Evolutionary conservation across 495 filamentous ascomycete species (phyloP), one percentile per base, ranked within the genome.

Genomic region (Aspergillus kassunensis): DNA sequence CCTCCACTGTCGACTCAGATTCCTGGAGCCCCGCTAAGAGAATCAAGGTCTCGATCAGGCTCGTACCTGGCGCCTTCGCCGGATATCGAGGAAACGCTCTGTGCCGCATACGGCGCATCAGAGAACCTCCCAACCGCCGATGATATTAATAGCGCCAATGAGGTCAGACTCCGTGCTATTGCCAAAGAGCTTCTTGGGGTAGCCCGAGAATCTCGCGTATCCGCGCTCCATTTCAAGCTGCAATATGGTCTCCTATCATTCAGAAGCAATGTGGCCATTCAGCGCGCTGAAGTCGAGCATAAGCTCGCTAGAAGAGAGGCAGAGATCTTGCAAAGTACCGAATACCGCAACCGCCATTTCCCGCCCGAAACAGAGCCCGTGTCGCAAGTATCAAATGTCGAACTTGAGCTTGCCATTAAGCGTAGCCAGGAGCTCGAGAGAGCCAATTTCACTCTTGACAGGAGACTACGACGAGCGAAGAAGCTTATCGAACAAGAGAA

Each of bases 291-390:
- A 30, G 93, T 97, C 10, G 93, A 98, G 68, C 89, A 95, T 51
- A 88, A 95, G 42, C 90, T 97, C 73, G 87, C 86, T n/a, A 84
- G 87, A 49, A 80, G 88, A 27, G 95, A 98, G 66, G 87, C 96
- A 6, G 86, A 96, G 53, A 89, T 92, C 9, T 71, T 98, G 18
- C 88, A 90, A 55, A 79, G 80, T 49, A 68, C 68, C 51, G 66
- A 73, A 42, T 74, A 72, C 55, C 68, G 67, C 56, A 68, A 60
- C 62, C 69, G 69, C 36, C 62, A 71, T 42, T 59, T 64, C 33
- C 62, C 66, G 37, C 59, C 68, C 3, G 69, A 75, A 40, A 55
- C 64, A 31, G 71, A 69, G 19, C 62, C 68, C 6, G 40, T 56
- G 21, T 56, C 64, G 36, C 60, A 63, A 15, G 29, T 63, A 4